These are phyloP conservation scores for Pseudogymnoascus sp. DNA, from an alignment of 2,329 filamentous ascomycete genomes.

Conservation along the genomic window DNA sequence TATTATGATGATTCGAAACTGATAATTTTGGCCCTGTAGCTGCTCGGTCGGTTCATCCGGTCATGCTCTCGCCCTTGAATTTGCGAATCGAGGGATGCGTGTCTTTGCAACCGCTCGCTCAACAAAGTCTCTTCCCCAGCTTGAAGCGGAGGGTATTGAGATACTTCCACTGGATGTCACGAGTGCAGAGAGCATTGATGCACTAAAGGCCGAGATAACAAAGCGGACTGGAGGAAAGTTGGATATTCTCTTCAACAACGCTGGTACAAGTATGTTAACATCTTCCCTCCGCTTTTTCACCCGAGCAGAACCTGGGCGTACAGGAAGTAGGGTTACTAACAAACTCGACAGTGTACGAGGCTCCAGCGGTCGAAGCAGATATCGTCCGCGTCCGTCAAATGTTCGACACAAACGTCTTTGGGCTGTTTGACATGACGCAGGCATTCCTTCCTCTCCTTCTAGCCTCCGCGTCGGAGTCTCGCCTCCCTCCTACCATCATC, in stretches of 20 bases:
- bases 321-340: not conserved
- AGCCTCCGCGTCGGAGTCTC: slow-evolving; percentile 25
- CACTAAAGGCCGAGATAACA: slow-evolving; percentile 3
- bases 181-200: slow-evolving; percentile 1
- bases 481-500: slow-evolving; percentile 34
- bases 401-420: slow-evolving; percentile 36
- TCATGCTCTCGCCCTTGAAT: slow-evolving; percentile 16
- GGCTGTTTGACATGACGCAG: slow-evolving; percentile 33
- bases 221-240: not conserved
- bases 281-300: slow-evolving; percentile 5
- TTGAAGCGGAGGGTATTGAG: slow-evolving; percentile 15
- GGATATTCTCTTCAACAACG: slow-evolving; percentile 10
- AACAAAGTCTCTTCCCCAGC: slow-evolving; percentile 12
- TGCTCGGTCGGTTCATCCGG: slow-evolving; percentile 17
- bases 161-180: slow-evolving; percentile 10
- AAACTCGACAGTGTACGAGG: slow-evolving; percentile 14
- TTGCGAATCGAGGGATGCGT: slow-evolving; percentile 15
- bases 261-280: slow-evolving; percentile 13
- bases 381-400: slow-evolving; percentile 16
- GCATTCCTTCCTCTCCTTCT: slow-evolving; percentile 34
- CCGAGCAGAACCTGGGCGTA: not conserved
- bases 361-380: slow-evolving; percentile 15
- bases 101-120: slow-evolving; percentile 17
- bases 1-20: not conserved
- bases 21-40: slow-evolving; percentile 9